Evolutionary conservation across 1,284 basidiomycete genomes (phyloP).

Genomic region (Puccinia polysora): DNA sequence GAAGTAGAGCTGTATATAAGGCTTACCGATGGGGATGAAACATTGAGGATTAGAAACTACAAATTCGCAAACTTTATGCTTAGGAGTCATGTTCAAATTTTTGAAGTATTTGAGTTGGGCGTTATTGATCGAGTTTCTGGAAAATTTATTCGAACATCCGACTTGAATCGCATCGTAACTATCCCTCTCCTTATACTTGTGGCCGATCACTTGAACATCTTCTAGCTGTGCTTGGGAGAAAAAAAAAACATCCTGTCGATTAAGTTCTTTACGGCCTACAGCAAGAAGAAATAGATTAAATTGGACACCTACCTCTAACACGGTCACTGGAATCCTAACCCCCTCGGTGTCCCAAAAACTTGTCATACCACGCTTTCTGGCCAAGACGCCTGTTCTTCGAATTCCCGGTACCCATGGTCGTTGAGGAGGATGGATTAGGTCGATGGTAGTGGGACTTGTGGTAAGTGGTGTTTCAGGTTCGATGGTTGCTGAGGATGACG

Average conservation of each 20-base stretch:
- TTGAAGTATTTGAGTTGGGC: conserved; percentile 57
- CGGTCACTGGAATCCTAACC: conserved; percentile 78
- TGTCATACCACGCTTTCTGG: conserved; percentile 93
- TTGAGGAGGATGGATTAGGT: conserved; percentile 17
- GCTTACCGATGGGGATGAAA: conserved; percentile 75
- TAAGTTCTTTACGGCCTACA: neutral
- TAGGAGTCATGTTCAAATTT: conserved; percentile 75
- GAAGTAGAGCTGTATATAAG: conserved; percentile 37
- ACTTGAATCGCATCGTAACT: conserved; percentile 82
- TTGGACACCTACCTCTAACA: conserved; percentile 84
- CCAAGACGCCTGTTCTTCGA: conserved; percentile 87
- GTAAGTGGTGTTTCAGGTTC: neutral
- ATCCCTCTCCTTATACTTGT: conserved; percentile 47
- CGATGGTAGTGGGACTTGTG: neutral
- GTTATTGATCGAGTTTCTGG: conserved; percentile 72
- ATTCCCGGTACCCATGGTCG: conserved; percentile 73
- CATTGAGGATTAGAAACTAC: conserved; percentile 74
- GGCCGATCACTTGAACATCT: conserved; percentile 55
- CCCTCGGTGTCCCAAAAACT: conserved; percentile 87
- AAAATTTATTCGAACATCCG: conserved; percentile 69
- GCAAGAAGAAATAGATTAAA: conserved; percentile 46
- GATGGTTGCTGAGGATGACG: neutral
- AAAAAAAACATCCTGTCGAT: neutral
- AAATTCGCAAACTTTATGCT: conserved; percentile 85
- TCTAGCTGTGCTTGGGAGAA: conserved; percentile 54